Base-by-base conservation (phyloP, 345 rosid genomes). In the Gossypium herbaceum region DNA sequence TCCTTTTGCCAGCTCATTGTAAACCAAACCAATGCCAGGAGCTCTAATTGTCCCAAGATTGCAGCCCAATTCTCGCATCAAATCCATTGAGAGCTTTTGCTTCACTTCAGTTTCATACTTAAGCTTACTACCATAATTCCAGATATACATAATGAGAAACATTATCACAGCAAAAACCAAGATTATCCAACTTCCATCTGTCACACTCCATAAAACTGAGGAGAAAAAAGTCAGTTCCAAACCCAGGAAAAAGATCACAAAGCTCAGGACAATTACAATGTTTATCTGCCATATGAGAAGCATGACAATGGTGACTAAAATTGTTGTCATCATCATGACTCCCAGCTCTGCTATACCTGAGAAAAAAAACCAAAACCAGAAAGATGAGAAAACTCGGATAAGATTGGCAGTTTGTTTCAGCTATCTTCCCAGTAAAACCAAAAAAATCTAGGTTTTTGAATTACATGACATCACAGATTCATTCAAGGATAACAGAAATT, bases 241-340 rank as follows among this genome's bases (percentile, higher is more conserved):
- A 69, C 98, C 98, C 4, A 93, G 86, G 90, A 95, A 90, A 68
- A 93, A 68, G 76, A 86, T 73, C 70, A 72, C 78, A 79, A 93
- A 95, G 77, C 87, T 88, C 72, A 89, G 79, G 71, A 89, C 98
- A 27, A 93, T 68, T 62, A 89, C 63, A 80, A 95, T 95, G 83
- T 95, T 93, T 78, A 91, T 95, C 88, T 90, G 96, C 99, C 99
- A 95, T 82, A 95, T 90, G 73, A 95, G 98, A 83, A 95, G 98
- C 99, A 95, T 95, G 75, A 95, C 97, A 65, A 95, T 77, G 41
- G 98, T 95, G 75, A 93, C 97, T 70, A 95, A 85, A 63, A 90
- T 65, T 73, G 98, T 93, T 57, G 98, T 95, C 92, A 91, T 95
- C 98, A 93, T 95, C 99, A 95, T 95, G 81, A 95, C 97, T 71